These are phyloP conservation scores for Erythrobasidium yunnanense DNA, from an alignment of 768 basidiomycete genomes.

Conservation along the genomic window DNA sequence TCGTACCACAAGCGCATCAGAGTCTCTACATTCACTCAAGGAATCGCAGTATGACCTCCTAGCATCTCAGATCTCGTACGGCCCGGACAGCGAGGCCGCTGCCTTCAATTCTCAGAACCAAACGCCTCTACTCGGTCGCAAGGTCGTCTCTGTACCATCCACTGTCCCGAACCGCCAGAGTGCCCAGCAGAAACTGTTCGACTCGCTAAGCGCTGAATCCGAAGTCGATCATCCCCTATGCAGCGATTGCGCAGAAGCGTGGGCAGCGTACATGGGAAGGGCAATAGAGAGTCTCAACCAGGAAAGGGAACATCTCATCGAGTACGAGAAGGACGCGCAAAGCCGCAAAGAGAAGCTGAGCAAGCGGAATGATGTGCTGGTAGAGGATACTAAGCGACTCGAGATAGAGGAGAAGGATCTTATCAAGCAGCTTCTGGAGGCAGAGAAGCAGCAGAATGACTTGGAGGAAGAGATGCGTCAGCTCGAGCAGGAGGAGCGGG, in stretches of 20 bases:
- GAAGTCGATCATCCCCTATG: constrained; percentile 64
- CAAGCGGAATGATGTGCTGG: constrained; percentile 51
- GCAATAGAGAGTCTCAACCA: constrained; percentile 82
- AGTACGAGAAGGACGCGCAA: constrained; percentile 80
- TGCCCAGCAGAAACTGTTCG: constrained; percentile 63
- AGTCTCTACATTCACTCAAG: constrained; percentile 52
- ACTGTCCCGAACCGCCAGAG: constrained; percentile 50
- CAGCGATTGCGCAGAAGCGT: constrained; percentile 77
- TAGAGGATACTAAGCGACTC: constrained; percentile 54
- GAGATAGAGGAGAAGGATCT: constrained; percentile 41
- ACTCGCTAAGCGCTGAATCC: constrained; percentile 61
- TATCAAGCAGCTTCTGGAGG: constrained; percentile 14
- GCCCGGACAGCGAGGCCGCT: constrained; percentile 35
- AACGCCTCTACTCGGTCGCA: constrained; percentile 11
- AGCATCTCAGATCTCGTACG: constrained; percentile 23
- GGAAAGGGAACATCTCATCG: constrained; percentile 83
- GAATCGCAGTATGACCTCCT: constrained; percentile 22
- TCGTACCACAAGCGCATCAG: not conserved
- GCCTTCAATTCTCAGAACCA: no score
- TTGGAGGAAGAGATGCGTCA: constrained; percentile 60
- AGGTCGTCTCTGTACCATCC: constrained; percentile 39
- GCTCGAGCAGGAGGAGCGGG: constrained; percentile 59
- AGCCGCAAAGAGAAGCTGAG: constrained; percentile 34
- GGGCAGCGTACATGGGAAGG: constrained; percentile 62
- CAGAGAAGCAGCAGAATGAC: constrained; percentile 30